Base-by-base conservation (phyloP, 2,329 filamentous ascomycete genomes). In the Colletotrichum chlorophyti region DNA sequence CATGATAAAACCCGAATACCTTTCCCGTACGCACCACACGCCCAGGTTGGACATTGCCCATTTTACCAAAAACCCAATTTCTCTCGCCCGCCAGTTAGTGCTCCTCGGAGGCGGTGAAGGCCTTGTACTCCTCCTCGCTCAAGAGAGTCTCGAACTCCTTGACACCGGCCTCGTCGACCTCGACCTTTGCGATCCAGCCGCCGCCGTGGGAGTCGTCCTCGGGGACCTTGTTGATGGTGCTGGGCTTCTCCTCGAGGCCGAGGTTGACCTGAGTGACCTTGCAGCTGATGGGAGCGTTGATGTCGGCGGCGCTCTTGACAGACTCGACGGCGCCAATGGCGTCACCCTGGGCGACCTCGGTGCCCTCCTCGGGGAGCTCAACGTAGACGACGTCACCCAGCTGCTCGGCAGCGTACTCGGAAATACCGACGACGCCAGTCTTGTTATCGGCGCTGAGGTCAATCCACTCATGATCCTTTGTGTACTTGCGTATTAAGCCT, bases 401-500 rank as follows among this genome's bases (percentile, higher is more conserved):
- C 65, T 91, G 89, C 69, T 96, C 86, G 65, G 95, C 91, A 17
- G 95, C 95, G 82, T 96, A 98, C 67, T 89, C 83, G 54, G 92
- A 95, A 74, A 99, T 96, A 61, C 95, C 95, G 66, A 88, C 81
- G 48, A 83, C 85, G 81, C 91, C 93, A 46, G 88, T 89, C 76
- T 91, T 94, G 73, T 89, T 87, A 77, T 96, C 91, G 48, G 86
- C 86, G 54, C 88, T 89, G 60, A 97, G 80, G 76, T 97, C 93
- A 73, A 99, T 88, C 95, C 95, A 99, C 81, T 99, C 95, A 82
- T 99, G 95, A 72, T 97, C 94, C 74, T 93, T 90, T 65, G 95
- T 97, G 83, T 96, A 99, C 74, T 89, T 91, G 79, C 95, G 94
- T 64, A 84, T 79, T 53, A 82, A 79, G 69, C 77, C 88, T 91